Conservation (phyloP, 805 yeast genomes). For the Metschnikowia kunwiensis region DNA sequence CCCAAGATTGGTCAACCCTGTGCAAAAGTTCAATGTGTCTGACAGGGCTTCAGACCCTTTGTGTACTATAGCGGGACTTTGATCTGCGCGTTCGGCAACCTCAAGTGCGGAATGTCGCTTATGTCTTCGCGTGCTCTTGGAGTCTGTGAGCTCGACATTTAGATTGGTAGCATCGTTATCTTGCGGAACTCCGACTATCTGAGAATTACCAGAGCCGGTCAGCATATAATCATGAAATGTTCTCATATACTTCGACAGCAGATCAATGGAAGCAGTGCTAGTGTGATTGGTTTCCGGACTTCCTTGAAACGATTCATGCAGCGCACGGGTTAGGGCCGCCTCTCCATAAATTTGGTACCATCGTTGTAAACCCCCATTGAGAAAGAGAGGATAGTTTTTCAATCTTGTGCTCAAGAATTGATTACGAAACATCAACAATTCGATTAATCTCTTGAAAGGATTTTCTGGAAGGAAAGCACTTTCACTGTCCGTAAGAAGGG, state of each 20-base stretch:
- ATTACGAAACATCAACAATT: constrained; percentile 29
- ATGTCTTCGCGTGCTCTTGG: too few species aligned
- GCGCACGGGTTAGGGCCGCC: constrained; percentile 9
- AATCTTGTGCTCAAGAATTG: constrained; percentile 34
- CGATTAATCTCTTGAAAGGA: constrained; percentile 52
- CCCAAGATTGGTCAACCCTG: constrained; percentile 80
- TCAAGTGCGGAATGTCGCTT: too few species aligned
- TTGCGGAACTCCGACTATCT: too few species aligned
- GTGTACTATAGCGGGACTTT: too few species aligned
- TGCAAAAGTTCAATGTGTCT: constrained; percentile 25
- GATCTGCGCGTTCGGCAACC: too few species aligned
- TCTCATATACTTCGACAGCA: constrained; percentile 10
- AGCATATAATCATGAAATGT: constrained; percentile 16
- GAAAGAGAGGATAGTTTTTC: constrained; percentile 30
- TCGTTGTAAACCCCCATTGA: constrained; percentile 36
- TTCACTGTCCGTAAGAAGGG: constrained; percentile 32
- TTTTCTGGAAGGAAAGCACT: constrained; percentile 47
- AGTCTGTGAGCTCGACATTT: too few species aligned
- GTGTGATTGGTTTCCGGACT: too few species aligned
- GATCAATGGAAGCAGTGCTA: too few species aligned
- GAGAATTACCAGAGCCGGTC: neutral
- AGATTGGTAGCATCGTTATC: too few species aligned
- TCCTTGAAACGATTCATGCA: neutral
- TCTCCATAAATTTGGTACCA: constrained; percentile 37
- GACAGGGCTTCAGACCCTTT: too few species aligned